Evolutionary conservation across 106 monocot genomes (phyloP), one percentile per base, ranked within the genome.

Genomic region (Dioscorea dumetorum): DNA sequence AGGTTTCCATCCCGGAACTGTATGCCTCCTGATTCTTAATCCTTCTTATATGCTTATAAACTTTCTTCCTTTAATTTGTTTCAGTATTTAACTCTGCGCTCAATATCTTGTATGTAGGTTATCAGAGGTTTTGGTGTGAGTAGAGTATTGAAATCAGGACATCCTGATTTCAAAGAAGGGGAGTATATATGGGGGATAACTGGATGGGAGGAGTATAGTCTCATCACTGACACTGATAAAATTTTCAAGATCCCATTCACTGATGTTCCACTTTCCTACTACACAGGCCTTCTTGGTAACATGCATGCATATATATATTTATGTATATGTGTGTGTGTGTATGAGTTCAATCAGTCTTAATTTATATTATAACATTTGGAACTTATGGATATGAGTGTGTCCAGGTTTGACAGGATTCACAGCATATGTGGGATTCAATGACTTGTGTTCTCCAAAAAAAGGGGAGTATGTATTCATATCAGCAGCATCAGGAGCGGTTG

Each of bases 181-280:
- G 79, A n/a, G n/a, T n/a, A n/a, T n/a, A n/a, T n/a, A 16, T 83
- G 73, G 79, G 86, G 82, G 0, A 41, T 65, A 0, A 77, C 68
- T 10, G 79, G 74, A 57, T 87, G 82, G 86, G 86, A 87, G 69
- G 82, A 82, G 51, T 82, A 82, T 28, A 82, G 73, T 32, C 69
- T 82, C 24, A 60, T 82, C 8, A 48, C 68, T 15, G 19, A 56
- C 33, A 49, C 79, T 4, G 58, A 79, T 17, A 22, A 17, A 0
- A 57, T 77, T 20, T 35, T 74, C 17, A 87, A 82, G 73, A 80
- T 87, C 67, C 77, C 73, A 48, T 54, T 80, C 58, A 67, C 86
- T 24, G 79, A 87, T 66, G 49, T 79, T 0, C 82, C 86, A 22
- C 82, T 87, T 49, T 87, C 86, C 15, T 82, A 87, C 59, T 87